Conservation (phyloP, 1,284 basidiomycete genomes). For the Rhodofomes roseus region DNA sequence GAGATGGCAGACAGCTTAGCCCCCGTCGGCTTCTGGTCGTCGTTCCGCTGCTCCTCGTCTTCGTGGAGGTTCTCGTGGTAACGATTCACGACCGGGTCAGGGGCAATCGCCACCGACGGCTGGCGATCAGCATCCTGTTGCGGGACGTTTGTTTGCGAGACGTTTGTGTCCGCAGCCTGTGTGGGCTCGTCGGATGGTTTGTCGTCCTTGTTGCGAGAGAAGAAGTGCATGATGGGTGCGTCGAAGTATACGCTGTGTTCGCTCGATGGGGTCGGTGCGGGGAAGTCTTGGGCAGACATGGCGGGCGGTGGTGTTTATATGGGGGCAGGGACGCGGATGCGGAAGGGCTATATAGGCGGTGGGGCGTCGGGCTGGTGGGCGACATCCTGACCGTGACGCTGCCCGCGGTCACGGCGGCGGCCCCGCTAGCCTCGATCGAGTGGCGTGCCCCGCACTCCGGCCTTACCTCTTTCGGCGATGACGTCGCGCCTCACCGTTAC, state of each 20-base stretch:
- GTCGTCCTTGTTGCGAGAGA: constrained; percentile 11
- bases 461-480: neutral
- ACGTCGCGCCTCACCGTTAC: neutral
- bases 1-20: neutral
- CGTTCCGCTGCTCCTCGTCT: neutral
- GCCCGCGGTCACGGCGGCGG: too few species aligned
- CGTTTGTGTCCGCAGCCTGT: neutral
- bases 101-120: constrained; percentile 1
- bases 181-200: neutral
- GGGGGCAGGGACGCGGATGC: neutral
- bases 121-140: neutral
- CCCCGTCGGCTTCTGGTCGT: neutral
- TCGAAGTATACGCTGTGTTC: constrained; percentile 38
- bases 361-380: neutral
- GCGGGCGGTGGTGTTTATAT: neutral
- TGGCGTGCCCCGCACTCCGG: neutral
- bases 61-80: constrained; percentile 1
- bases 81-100: constrained; percentile 1
- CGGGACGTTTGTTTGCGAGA: neutral
- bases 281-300: neutral
- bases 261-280: constrained; percentile 26
- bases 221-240: constrained; percentile 32
- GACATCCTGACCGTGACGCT: neutral
- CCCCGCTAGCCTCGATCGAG: neutral
- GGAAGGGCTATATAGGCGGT: neutral